A percentile compares a stretch with the other conserved stretches of the same genome.
Conservation (phyloP, 345 rosid genomes). For the Toxicodendron radicans region DNA sequence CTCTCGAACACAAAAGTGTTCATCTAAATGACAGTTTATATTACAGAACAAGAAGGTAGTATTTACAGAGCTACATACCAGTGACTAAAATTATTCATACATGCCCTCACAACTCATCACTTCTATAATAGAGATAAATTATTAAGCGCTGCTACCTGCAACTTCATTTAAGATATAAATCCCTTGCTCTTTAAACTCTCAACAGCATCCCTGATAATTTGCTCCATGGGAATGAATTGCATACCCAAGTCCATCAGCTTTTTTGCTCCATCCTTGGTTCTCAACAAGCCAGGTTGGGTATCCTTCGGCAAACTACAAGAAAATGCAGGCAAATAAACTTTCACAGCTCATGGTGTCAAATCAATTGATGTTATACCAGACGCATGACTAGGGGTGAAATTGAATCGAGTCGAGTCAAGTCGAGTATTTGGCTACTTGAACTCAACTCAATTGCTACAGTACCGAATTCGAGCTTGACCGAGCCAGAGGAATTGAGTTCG, state of each 20-base stretch:
- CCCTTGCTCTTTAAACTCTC: conserved; percentile 76
- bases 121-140: not conserved
- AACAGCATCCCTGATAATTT: conserved; percentile 76
- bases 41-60: not conserved
- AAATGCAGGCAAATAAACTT: not conserved
- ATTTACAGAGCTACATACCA: not conserved
- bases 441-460: too few relatives aligned
- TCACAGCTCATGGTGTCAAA: not conserved
- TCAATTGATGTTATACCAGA: not conserved
- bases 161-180: conserved; percentile 42
- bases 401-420: too few relatives aligned
- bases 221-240: conserved; percentile 76
- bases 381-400: too few relatives aligned
- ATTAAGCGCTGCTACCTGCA: not conserved
- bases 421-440: too few relatives aligned
- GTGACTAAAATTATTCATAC: not conserved
- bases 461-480: too few relatives aligned
- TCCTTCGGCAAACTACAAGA: conserved; percentile 61
- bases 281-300: conserved; percentile 74
- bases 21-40: not conserved
- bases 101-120: not conserved
- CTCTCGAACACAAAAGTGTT: too few relatives aligned
- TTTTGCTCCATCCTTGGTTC: conserved; percentile 64
- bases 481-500: too few relatives aligned
- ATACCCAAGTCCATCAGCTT: conserved; percentile 78